These are phyloP conservation scores for Metroxylon sagu DNA, from an alignment of 176 grass and related monocot genomes.

Conservation along the genomic window DNA sequence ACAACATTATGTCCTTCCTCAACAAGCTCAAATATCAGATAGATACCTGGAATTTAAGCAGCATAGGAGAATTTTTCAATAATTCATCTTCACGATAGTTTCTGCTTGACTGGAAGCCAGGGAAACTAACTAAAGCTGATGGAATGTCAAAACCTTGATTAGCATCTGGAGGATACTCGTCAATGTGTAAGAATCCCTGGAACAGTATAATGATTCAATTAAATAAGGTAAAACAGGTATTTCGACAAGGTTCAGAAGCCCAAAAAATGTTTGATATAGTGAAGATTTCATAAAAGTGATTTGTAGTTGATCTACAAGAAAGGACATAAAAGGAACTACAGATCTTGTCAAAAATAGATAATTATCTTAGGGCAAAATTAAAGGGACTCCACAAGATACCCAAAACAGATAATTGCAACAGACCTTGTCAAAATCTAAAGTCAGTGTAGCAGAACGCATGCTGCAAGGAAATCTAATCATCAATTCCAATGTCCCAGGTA, in stretches of 20 bases:
- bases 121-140: conserved; percentile 90
- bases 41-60: conserved; percentile 67
- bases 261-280: too few species aligned
- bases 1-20: too few species aligned
- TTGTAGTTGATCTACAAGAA: too few species aligned
- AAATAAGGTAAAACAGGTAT: neutral
- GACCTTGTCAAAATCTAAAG: conserved; percentile 96
- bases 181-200: conserved; percentile 93
- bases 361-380: too few species aligned
- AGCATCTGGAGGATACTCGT: conserved; percentile 99
- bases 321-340: too few species aligned
- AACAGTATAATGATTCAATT: conserved; percentile 11
- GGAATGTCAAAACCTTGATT: conserved; percentile 99
- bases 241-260: too few species aligned
- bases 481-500: conserved; percentile 84
- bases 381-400: too few species aligned
- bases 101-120: conserved; percentile 68
- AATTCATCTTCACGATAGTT: conserved; percentile 41
- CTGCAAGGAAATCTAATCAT: conserved; percentile 61
- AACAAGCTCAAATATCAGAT: conserved; percentile 1
- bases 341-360: too few species aligned
- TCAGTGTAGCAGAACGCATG: conserved; percentile 61
- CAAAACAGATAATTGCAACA: conserved; percentile 24
- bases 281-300: too few species aligned
- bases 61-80: conserved; percentile 40